Base-by-base conservation (phyloP, 768 basidiomycete genomes). In the Russula sp. region DNA sequence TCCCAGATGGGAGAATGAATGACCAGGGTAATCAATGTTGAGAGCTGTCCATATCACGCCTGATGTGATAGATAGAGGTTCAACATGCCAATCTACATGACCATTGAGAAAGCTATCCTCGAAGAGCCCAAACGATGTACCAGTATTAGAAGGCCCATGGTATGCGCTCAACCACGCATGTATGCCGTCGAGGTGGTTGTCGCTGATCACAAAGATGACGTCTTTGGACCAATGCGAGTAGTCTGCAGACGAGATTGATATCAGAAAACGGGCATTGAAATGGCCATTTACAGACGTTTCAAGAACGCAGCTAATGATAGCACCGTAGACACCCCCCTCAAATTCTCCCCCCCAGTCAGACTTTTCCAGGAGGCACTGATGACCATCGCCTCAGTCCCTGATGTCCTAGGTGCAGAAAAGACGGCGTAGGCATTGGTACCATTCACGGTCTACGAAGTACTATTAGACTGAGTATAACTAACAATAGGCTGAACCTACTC, bases 41-140 rank as follows among this genome's bases (percentile, higher is more conserved):
- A 99, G 74, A 11, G 93, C 93, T 1, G 90, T 93, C 97, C 97
- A 99, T 46, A 99, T 89, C 7, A 94, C 88, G 3, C 94, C 95
- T 2, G 92, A 91, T 1, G 83, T 72, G 25, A 90, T 69, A 38
- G 76, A 73, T 41, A 97, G 77, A 9, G 78, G 75, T 39, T 89
- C 84, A 1, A 82, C 81, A n/a, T 76, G 66, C 18, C 93, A 76
- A 69, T 87, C 93, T 94, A 60, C 6, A 50, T 41, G 7, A 32
- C 25, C 29, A 34, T 50, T 29, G 38, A 57, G 43, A 7, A 47
- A 38, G 49, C 8, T n/a, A 36, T 58, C 5, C 14, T 43, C 7
- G 13, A 8, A 18, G 43, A 10, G 29, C 13, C 32, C 36, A n/a
- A 16, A 49, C n/a, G 18, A 63, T 78, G 49, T 69, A 93, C 93